Percentiles rank a stretch among this genome's conserved stretches.
Conservation (phyloP, 345 rosid species). For the Salix exigua region DNA sequence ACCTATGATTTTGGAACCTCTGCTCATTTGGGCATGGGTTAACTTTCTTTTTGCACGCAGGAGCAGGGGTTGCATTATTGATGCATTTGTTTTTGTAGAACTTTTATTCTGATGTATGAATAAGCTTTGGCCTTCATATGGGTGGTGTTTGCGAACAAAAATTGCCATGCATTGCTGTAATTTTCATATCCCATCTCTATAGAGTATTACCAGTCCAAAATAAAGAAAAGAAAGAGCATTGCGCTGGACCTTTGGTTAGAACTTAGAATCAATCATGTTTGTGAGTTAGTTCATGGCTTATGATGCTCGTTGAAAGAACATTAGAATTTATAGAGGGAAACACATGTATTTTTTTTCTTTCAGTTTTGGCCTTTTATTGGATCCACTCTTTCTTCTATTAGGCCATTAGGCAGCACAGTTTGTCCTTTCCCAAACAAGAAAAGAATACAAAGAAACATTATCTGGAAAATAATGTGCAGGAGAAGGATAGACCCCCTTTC, state of each 20-base stretch:
- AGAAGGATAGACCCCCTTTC: background rate
- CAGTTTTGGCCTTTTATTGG: background rate
- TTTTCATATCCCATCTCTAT: background rate
- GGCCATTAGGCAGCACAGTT: background rate
- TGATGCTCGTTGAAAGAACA: background rate
- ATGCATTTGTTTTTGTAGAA: too few species aligned
- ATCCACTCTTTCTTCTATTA: background rate
- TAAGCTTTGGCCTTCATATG: background rate
- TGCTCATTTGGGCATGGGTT: background rate
- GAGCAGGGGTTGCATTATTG: background rate
- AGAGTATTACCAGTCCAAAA: background rate
- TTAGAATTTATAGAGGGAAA: background rate
- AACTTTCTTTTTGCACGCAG: background rate
- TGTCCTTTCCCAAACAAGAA: background rate
- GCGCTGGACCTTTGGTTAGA: background rate
- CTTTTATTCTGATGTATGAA: background rate
- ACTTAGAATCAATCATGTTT: background rate
- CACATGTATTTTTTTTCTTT: background rate
- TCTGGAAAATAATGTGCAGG: background rate
- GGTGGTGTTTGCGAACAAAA: background rate
- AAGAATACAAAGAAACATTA: background rate
- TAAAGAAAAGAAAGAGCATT: background rate
- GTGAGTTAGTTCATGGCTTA: background rate
- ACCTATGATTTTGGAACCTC: background rate
- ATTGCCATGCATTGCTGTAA: too few species aligned